Evolutionary conservation across 345 rosid genomes (phyloP).

Genomic region (Luvunga scandens): DNA sequence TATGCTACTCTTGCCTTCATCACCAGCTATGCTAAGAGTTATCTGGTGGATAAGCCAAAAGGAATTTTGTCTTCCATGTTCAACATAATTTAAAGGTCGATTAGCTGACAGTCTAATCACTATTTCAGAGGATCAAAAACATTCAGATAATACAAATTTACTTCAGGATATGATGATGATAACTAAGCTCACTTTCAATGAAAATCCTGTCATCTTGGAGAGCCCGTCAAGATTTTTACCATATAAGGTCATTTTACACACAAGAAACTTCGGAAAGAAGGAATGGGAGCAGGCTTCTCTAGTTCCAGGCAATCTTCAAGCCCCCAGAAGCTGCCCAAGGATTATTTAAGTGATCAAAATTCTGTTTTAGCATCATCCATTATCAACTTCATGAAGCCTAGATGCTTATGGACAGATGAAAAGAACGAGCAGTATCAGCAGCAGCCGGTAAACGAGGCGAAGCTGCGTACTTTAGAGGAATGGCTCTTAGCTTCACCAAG

Average conservation of each 20-base stretch:
- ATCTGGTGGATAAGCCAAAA: conserved; percentile 17
- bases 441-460: background rate
- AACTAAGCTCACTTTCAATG: conserved; percentile 7
- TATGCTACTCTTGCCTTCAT: background rate
- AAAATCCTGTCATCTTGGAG: conserved; percentile 21
- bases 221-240: conserved; percentile 4
- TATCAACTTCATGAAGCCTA: background rate
- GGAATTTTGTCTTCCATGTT: background rate
- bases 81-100: background rate
- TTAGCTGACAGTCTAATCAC: background rate
- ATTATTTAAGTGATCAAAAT: conserved; percentile 2
- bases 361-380: background rate
- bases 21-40: conserved; percentile 5
- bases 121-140: background rate
- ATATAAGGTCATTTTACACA: background rate
- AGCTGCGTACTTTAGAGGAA: conserved; percentile 26
- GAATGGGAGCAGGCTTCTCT: conserved; percentile 24
- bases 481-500: conserved; percentile 30
- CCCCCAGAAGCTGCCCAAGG: conserved; percentile 5
- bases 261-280: background rate
- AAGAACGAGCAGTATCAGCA: conserved; percentile 3
- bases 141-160: background rate
- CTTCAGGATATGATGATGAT: conserved; percentile 10
- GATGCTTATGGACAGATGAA: conserved; percentile 11
- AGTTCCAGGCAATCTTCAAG: conserved; percentile 12